Conservation (phyloP, 306 rosid genomes). For the Dalbergia cochinchinensis region DNA sequence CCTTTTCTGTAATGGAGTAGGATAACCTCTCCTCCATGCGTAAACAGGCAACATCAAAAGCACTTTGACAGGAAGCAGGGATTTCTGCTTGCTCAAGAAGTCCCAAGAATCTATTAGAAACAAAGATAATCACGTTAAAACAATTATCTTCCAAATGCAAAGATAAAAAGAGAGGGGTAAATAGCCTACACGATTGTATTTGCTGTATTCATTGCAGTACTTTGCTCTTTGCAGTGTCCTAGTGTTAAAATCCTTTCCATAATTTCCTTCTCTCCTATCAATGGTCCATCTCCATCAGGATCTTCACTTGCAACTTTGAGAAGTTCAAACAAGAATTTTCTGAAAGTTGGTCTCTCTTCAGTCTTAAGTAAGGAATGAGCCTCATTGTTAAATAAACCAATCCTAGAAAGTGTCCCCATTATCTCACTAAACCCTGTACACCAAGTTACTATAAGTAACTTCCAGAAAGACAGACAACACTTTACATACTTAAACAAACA, state of each 20-base stretch:
- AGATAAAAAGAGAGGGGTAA: constrained; percentile 16
- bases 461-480: constrained; percentile 38
- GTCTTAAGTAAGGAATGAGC: constrained; percentile 65
- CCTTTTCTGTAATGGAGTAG: constrained; percentile 82
- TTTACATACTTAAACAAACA: background rate
- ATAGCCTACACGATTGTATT: constrained; percentile 79
- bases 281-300: constrained; percentile 32
- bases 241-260: constrained; percentile 60
- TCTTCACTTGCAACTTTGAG: constrained; percentile 56
- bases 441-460: background rate
- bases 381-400: constrained; percentile 73
- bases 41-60: constrained; percentile 78
- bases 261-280: constrained; percentile 67
- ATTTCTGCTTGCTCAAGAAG: constrained; percentile 73
- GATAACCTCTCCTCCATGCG: constrained; percentile 87
- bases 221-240: constrained; percentile 74
- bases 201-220: constrained; percentile 72
- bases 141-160: constrained; percentile 28
- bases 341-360: constrained; percentile 65
- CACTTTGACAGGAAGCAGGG: constrained; percentile 81
- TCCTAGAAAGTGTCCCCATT: constrained; percentile 85
- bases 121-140: constrained; percentile 19
- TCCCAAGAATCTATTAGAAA: constrained; percentile 77
- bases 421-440: constrained; percentile 78
- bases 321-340: constrained; percentile 71